Conservation (phyloP, 805 yeast species). For the Zygotorulaspora sp. region DNA sequence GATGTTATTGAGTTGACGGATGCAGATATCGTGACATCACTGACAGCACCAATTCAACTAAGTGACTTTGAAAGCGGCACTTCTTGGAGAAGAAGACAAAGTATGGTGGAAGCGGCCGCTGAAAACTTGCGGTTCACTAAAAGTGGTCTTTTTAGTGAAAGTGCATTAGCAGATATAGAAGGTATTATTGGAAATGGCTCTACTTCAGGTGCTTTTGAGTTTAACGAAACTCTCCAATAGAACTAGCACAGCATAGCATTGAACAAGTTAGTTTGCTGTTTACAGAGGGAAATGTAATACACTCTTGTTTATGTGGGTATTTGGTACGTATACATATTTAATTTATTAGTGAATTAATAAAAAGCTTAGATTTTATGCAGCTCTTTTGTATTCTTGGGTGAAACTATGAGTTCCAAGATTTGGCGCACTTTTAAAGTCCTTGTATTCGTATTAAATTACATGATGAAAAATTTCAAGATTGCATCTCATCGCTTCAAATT, state of each 20-base stretch:
- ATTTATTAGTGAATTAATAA: no score
- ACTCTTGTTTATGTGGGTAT: no score
- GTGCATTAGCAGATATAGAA: constrained; percentile 69
- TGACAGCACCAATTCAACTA: constrained; percentile 34
- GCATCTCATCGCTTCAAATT: neutral
- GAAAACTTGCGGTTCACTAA: constrained; percentile 74
- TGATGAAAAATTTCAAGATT: neutral
- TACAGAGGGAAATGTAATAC: no score
- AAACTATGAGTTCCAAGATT: no score
- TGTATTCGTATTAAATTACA: neutral
- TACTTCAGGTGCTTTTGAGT: constrained; percentile 21
- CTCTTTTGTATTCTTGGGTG: no score
- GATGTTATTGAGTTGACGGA: constrained; percentile 20
- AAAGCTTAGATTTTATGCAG: no score
- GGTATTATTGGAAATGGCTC: constrained; percentile 38
- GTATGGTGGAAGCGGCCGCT: constrained; percentile 67
- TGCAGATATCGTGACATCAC: constrained; percentile 33
- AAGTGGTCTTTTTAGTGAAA: constrained; percentile 72
- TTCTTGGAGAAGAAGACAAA: constrained; percentile 52
- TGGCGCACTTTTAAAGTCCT: constrained; percentile 1
- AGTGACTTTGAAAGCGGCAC: constrained; percentile 28
- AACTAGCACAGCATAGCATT: no score
- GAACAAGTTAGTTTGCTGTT: no score
- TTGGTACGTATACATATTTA: no score
- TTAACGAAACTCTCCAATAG: constrained; percentile 28